Conservation (phyloP, 805 yeast species). For the Tetrapisispora arboricola region DNA sequence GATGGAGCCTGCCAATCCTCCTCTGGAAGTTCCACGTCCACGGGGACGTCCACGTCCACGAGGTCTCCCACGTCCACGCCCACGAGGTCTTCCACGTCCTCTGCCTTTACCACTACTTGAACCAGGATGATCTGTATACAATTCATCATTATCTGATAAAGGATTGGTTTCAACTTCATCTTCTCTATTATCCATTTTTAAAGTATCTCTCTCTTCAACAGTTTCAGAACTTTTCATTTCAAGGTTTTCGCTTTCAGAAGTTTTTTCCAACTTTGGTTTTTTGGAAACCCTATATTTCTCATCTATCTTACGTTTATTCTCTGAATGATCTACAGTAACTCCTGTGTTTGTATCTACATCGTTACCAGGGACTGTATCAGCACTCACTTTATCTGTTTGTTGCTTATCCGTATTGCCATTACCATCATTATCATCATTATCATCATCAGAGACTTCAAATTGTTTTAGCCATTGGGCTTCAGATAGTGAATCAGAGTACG, state of each 20-base stretch:
- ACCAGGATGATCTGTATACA: background rate
- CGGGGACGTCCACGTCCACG: slow-evolving; percentile 11
- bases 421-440: slow-evolving; percentile 34
- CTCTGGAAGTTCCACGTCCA: slow-evolving; percentile 12
- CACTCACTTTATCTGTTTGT: background rate
- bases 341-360: background rate
- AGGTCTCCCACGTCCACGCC: slow-evolving; percentile 12
- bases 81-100: slow-evolving; percentile 9
- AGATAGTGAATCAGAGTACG: slow-evolving; percentile 57
- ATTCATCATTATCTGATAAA: background rate
- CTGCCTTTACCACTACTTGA: slow-evolving; percentile 3
- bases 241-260: background rate
- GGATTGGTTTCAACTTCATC: background rate
- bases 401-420: slow-evolving; percentile 8
- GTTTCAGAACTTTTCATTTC: too few relatives aligned
- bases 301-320: background rate
- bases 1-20: slow-evolving; percentile 6
- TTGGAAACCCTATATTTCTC: background rate
- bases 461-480: slow-evolving; percentile 63
- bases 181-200: background rate
- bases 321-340: slow-evolving; percentile 1
- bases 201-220: background rate
- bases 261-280: slow-evolving; percentile 1
- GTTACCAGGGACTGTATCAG: background rate
- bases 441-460: slow-evolving; percentile 62